These are phyloP conservation scores for Geotrichum macrosporum DNA, from an alignment of 1,139 yeast species.

Conservation along the genomic window DNA sequence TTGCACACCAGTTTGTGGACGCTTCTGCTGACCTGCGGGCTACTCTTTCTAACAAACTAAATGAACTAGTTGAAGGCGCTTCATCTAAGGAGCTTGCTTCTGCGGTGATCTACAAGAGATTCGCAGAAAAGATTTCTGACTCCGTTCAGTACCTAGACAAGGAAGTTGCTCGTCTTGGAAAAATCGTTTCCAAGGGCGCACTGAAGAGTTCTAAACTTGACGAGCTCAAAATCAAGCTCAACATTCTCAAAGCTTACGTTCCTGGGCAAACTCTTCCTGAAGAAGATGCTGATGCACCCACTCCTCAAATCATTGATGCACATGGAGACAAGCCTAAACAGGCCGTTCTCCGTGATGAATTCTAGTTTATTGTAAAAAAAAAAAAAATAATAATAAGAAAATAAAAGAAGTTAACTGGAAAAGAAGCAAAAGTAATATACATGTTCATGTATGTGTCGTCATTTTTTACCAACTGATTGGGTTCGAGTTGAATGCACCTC, in stretches of 20 bases:
- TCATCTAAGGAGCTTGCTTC: conserved; percentile 20
- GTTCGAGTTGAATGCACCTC: conserved; percentile 48
- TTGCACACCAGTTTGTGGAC: conserved; percentile 25
- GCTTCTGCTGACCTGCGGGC: conserved; percentile 15
- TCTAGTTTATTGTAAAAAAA: conserved; percentile 11
- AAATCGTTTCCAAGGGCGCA: conserved; percentile 44
- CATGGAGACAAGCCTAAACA: conserved; percentile 18
- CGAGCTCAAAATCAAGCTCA: conserved; percentile 34
- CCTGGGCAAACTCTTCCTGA: conserved; percentile 27
- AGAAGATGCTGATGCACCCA: conserved; percentile 6
- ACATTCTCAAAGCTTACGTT: conserved; percentile 33
- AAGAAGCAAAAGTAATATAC: not conserved
- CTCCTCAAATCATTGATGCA: not conserved
- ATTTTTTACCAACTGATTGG: conserved; percentile 51
- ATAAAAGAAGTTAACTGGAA: not conserved
- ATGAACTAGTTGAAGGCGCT: conserved; percentile 32
- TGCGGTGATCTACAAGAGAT: conserved; percentile 47
- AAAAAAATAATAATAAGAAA: no score
- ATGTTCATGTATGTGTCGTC: not conserved
- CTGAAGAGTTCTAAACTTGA: conserved; percentile 36
- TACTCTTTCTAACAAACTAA: conserved; percentile 17
- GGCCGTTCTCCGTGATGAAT: conserved; percentile 17
- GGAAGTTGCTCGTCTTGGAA: conserved; percentile 52
- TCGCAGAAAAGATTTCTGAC: conserved; percentile 49
- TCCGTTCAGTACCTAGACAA: conserved; percentile 46